Conservation (phyloP, 2,329 filamentous ascomycete species). For the Sphaerostilbella broomeana region DNA sequence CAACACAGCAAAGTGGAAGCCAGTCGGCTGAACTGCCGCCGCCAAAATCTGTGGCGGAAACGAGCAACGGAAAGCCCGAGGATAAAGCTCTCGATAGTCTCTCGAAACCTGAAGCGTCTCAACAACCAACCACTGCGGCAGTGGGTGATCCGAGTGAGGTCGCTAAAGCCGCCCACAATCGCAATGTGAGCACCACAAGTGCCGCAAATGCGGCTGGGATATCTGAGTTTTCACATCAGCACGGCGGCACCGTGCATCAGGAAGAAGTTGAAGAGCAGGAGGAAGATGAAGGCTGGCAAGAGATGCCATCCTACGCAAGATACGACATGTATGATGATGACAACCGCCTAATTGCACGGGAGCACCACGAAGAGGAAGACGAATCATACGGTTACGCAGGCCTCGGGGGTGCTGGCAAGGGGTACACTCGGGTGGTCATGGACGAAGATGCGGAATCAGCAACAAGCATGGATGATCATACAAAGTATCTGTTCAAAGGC, state of each 20-base stretch:
- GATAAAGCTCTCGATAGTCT: background rate
- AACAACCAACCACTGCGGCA: background rate
- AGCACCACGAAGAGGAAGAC: constrained; percentile 64
- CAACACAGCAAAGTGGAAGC: too few species aligned
- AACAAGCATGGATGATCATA: constrained; percentile 96
- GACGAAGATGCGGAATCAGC: constrained; percentile 92
- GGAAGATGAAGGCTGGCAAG: constrained; percentile 75
- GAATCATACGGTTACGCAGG: constrained; percentile 64
- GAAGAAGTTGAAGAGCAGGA: constrained; percentile 45
- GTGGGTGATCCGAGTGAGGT: background rate
- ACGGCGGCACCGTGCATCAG: constrained; percentile 30
- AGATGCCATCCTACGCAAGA: constrained; percentile 86
- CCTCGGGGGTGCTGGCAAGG: constrained; percentile 84
- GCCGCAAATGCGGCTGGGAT: constrained; percentile 24
- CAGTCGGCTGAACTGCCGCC: too few species aligned
- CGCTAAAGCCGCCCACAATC: constrained; percentile 24
- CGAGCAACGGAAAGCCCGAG: background rate
- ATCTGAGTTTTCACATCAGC: constrained; percentile 55
- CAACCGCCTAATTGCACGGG: constrained; percentile 76
- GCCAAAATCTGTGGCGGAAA: background rate
- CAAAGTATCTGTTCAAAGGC: constrained; percentile 87
- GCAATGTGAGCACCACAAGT: constrained; percentile 35
- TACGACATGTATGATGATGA: constrained; percentile 97
- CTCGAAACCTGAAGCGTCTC: background rate
- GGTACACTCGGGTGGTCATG: constrained; percentile 89